Percentiles rank a stretch among this genome's conserved stretches.
Evolutionary conservation across 2,329 filamentous ascomycete genomes (phyloP).

Genomic region (Calonectria multiphialidica): DNA sequence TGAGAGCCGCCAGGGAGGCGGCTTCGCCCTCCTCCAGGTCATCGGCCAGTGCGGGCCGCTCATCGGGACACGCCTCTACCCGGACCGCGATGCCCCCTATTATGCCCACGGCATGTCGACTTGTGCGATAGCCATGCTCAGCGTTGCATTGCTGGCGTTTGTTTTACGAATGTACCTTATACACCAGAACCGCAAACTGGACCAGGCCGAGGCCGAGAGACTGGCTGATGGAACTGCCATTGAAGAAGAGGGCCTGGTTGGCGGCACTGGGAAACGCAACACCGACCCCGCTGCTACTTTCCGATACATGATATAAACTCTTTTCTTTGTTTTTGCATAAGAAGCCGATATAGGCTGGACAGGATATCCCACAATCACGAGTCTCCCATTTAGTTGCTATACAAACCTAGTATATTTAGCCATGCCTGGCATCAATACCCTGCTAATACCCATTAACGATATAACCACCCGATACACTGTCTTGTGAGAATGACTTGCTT

Average conservation of each 20-base stretch:
- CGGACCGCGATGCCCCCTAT: slow-evolving; percentile 69
- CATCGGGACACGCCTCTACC: slow-evolving; percentile 76
- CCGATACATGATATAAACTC: slow-evolving; percentile 59
- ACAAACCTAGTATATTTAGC: slow-evolving; percentile 21
- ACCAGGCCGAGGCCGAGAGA: slow-evolving; percentile 48
- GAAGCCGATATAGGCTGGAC: neutral
- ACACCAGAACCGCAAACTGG: slow-evolving; percentile 62
- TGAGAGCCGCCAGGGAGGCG: slow-evolving; percentile 77
- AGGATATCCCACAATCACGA: neutral
- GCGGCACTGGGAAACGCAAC: slow-evolving; percentile 43
- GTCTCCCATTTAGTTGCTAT: neutral
- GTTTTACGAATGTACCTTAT: slow-evolving; percentile 65
- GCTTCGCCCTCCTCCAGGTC: slow-evolving; percentile 84
- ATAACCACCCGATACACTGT: slow-evolving; percentile 8
- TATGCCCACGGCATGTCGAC: slow-evolving; percentile 73
- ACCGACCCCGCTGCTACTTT: slow-evolving; percentile 47
- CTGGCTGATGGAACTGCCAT: slow-evolving; percentile 37
- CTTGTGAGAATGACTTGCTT: neutral
- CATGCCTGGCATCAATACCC: slow-evolving; percentile 23
- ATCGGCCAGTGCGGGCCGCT: slow-evolving; percentile 85
- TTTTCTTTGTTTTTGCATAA: neutral
- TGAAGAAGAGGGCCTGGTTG: slow-evolving; percentile 57
- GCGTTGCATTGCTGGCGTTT: slow-evolving; percentile 68
- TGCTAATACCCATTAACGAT: slow-evolving; percentile 27
- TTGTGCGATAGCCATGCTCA: slow-evolving; percentile 73